phyloP scores from a whole-genome alignment of 2,329 filamentous ascomycete species.

The Fusarium guadeloupense region DNA sequence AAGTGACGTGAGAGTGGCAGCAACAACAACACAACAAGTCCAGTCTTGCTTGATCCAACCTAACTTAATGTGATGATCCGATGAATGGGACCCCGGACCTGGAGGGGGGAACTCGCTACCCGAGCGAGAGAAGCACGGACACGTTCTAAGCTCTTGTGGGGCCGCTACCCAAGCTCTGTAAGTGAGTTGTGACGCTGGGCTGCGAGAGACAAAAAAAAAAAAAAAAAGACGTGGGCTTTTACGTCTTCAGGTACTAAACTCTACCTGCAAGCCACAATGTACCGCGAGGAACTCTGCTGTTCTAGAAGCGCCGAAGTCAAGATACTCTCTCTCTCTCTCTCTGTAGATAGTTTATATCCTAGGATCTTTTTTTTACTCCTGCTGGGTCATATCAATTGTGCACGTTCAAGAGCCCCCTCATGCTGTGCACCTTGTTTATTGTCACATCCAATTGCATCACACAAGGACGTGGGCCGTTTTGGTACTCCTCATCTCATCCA shows the following conservation, averaged over 20 bases:
- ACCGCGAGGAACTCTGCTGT: slow-evolving; percentile 17
- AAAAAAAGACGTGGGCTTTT: too few species aligned
- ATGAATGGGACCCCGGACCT: slow-evolving; percentile 27
- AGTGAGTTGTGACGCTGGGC: too few species aligned
- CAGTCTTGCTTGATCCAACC: slow-evolving; percentile 7
- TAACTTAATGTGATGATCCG: slow-evolving; percentile 42
- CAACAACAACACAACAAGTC: background rate
- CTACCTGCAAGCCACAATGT: slow-evolving; percentile 31
- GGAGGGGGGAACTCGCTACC: slow-evolving; percentile 29
- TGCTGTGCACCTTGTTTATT: background rate
- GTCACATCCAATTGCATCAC: background rate
- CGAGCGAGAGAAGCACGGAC: slow-evolving; percentile 8
- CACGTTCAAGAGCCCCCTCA: slow-evolving; percentile 10
- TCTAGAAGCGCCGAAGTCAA: slow-evolving; percentile 30
- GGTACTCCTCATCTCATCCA: background rate
- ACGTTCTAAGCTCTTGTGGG: slow-evolving; percentile 33
- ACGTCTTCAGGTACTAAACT: slow-evolving; percentile 33
- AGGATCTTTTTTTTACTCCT: background rate
- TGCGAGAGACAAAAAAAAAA: too few species aligned
- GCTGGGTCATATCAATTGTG: background rate
- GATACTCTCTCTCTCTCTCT: background rate
- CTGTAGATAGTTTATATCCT: background rate
- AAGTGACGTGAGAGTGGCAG: slow-evolving; percentile 21
- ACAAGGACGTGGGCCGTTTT: slow-evolving; percentile 8
- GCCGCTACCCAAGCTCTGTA: background rate